Percentiles rank a stretch among this genome's conserved stretches.
Conservation (phyloP, 2,329 filamentous ascomycete species). For the Aspergillus thermomutatus region DNA sequence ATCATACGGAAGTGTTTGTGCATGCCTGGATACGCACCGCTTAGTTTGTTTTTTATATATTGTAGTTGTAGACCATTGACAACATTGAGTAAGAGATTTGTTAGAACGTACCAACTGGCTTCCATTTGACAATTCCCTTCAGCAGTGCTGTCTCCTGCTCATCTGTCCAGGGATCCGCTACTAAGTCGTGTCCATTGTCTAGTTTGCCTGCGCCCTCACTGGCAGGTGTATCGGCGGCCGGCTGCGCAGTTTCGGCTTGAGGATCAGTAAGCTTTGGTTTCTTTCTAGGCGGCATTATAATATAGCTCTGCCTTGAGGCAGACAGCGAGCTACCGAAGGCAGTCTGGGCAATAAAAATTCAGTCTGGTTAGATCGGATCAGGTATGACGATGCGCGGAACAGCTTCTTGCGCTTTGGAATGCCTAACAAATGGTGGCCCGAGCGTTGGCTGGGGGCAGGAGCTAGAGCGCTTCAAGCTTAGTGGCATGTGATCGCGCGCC, state of each 20-base stretch:
- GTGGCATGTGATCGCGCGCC: constrained; percentile 19
- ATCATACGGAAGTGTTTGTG: constrained; percentile 94
- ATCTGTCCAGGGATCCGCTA: constrained; percentile 83
- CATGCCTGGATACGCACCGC: constrained; percentile 54
- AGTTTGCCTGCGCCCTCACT: constrained; percentile 30
- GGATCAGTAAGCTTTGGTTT: constrained; percentile 51
- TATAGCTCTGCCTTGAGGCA: not conserved
- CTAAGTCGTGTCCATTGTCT: constrained; percentile 45
- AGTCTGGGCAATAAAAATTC: not conserved
- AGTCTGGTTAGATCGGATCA: not conserved
- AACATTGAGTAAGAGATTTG: not conserved
- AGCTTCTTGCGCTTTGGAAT: constrained; percentile 8
- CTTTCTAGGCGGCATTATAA: constrained; percentile 53
- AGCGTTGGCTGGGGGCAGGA: constrained; percentile 9
- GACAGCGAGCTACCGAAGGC: not conserved
- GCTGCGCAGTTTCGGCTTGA: constrained; percentile 25
- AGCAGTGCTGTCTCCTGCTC: constrained; percentile 91
- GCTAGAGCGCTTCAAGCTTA: constrained; percentile 16
- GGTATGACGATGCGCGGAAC: not conserved
- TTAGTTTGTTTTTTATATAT: constrained; percentile 1
- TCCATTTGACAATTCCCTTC: constrained; percentile 90
- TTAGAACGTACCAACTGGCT: constrained; percentile 72
- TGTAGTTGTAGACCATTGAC: not conserved
- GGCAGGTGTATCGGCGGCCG: constrained; percentile 26
- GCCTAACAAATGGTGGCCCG: constrained; percentile 29